These are phyloP conservation scores for Nannochloris sp. DNA, from an alignment of 139 green algal species.

Conservation along the genomic window DNA sequence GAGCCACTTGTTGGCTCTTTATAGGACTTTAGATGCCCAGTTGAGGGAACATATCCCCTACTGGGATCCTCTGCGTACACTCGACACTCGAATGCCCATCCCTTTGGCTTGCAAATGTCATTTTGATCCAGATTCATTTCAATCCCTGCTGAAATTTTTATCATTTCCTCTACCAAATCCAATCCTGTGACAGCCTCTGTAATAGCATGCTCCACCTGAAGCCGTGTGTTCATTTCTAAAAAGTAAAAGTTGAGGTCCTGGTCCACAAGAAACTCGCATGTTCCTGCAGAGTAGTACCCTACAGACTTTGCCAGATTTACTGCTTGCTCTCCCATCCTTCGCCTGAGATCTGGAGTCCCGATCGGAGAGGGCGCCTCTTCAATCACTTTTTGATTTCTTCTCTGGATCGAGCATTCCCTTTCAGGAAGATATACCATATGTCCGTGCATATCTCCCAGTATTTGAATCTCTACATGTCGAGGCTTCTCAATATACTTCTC, in stretches of 20 bases:
- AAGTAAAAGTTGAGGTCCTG: conserved; percentile 33
- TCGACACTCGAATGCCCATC: conserved; percentile 39
- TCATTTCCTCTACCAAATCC: conserved; percentile 38
- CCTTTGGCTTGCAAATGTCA: conserved; percentile 29
- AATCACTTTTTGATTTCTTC: conserved; percentile 52
- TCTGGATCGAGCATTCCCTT: conserved; percentile 42
- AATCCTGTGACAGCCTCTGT: conserved; percentile 27
- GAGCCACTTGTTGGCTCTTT: conserved; percentile 17
- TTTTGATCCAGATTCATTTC: conserved; percentile 21
- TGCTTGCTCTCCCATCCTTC: conserved; percentile 49
- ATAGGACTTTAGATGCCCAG: conserved; percentile 47
- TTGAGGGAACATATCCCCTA: conserved; percentile 25
- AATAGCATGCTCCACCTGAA: conserved; percentile 38
- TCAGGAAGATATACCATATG: conserved; percentile 32
- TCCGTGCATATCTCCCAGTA: conserved; percentile 12
- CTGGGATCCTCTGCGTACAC: conserved; percentile 36
- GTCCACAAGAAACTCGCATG: conserved; percentile 40
- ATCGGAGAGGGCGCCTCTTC: conserved; percentile 44
- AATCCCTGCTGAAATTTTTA: conserved; percentile 28
- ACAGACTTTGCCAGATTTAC: conserved; percentile 47
- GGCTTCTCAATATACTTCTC: conserved; percentile 69
- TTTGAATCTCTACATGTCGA: conserved; percentile 76
- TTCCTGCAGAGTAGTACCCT: conserved; percentile 41
- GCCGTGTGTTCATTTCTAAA: conserved; percentile 40
- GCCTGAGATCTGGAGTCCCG: conserved; percentile 20